A percentile compares a stretch with the other conserved stretches of the same genome.
Conservation (phyloP, 495 filamentous ascomycete genomes). For the Mycothermus thermophilus region DNA sequence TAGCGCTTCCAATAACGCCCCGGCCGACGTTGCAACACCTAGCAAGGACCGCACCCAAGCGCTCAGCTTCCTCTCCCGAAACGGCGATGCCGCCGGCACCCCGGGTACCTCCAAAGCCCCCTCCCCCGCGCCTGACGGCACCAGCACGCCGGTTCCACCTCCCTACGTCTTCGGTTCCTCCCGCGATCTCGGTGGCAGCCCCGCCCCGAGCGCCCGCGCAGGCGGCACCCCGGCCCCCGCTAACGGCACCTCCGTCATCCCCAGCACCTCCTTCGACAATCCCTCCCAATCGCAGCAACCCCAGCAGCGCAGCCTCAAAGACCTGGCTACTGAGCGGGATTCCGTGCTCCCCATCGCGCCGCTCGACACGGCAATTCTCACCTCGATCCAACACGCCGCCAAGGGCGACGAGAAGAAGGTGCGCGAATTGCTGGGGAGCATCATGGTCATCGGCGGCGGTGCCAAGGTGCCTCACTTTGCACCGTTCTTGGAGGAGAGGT, state of each 20-base stretch:
- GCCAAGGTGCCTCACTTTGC: constrained; percentile 65
- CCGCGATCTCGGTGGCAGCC: constrained; percentile 30
- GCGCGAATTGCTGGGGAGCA: constrained; percentile 77
- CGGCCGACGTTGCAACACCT: constrained; percentile 34
- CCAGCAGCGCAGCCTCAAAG: constrained; percentile 32
- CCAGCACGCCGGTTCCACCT: constrained; percentile 50
- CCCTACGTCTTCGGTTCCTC: constrained; percentile 37
- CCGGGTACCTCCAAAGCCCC: constrained; percentile 74
- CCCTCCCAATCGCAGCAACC: constrained; percentile 22
- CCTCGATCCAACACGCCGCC: constrained; percentile 72
- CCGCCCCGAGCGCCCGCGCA: constrained; percentile 31
- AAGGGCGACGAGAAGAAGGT: constrained; percentile 84
- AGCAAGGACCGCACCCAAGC: constrained; percentile 38
- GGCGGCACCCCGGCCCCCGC: constrained; percentile 34
- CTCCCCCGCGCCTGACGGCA: constrained; percentile 70
- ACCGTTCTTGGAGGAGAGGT: constrained; percentile 62
- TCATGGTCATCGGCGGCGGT: constrained; percentile 92
- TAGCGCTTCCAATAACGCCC: constrained; percentile 23
- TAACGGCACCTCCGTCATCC: constrained; percentile 8
- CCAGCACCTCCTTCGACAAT: constrained; percentile 10
- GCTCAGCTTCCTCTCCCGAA: constrained; percentile 41
- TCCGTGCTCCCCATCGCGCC: constrained; percentile 66
- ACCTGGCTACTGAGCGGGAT: constrained; percentile 55
- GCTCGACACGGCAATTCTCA: constrained; percentile 79
- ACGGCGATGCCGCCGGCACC: constrained; percentile 48